phyloP scores from a whole-genome alignment of 208 protist genomes.

The Angomonas deanei region DNA sequence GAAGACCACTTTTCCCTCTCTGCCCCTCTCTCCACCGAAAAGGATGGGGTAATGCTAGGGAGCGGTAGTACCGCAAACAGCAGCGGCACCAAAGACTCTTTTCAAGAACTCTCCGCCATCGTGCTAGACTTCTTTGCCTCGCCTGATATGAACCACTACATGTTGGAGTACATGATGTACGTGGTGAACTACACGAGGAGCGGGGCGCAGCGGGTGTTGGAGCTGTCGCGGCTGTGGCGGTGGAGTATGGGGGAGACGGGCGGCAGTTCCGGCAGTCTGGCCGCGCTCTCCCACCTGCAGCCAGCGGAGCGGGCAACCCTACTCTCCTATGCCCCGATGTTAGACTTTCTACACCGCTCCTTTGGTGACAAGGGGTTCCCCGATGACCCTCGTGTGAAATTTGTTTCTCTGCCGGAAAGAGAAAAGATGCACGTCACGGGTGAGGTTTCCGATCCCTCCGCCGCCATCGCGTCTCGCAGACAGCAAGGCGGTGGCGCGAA shows the following conservation, averaged over 20 bases:
- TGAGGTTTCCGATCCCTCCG: background rate
- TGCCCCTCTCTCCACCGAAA: background rate
- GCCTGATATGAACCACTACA: slow-evolving; percentile 48
- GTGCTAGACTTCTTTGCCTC: slow-evolving; percentile 35
- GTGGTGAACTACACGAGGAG: slow-evolving; percentile 55
- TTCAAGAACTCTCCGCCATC: slow-evolving; percentile 21
- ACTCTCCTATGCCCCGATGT: slow-evolving; percentile 26
- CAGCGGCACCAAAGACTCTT: slow-evolving; percentile 12
- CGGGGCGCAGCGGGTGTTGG: slow-evolving; percentile 43
- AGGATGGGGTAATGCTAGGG: background rate
- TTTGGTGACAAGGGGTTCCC: slow-evolving; percentile 44
- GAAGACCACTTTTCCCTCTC: background rate
- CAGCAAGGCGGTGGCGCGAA: background rate
- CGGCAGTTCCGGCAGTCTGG: background rate
- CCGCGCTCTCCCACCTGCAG: slow-evolving; percentile 9
- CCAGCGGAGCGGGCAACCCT: slow-evolving; percentile 18
- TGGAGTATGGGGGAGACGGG: slow-evolving; percentile 11
- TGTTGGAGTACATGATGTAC: slow-evolving; percentile 80
- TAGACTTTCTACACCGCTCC: slow-evolving; percentile 49
- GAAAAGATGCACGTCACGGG: background rate
- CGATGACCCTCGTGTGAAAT: slow-evolving; percentile 28
- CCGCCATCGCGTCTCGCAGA: background rate
- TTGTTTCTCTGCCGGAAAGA: background rate
- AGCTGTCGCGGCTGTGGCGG: slow-evolving; percentile 47
- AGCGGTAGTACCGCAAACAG: background rate